phyloP scores from a whole-genome alignment of 306 rosid genomes.

The Myrica gale region DNA sequence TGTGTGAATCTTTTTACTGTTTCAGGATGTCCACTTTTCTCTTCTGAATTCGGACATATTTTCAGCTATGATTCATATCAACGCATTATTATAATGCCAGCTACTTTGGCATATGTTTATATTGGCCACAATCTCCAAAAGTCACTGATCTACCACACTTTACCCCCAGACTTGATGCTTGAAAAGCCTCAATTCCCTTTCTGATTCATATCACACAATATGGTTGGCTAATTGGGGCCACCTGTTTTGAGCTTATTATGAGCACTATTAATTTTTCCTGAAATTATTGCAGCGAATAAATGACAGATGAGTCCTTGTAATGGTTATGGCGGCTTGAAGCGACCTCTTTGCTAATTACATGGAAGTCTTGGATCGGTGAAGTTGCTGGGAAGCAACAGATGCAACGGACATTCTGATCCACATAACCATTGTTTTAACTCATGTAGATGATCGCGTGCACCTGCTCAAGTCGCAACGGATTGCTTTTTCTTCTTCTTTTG shows the following conservation, averaged over 20 bases:
- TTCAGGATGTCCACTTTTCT: background rate
- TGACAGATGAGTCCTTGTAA: conserved; percentile 23
- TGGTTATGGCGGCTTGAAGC: conserved; percentile 32
- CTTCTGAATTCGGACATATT: background rate
- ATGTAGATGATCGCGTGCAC: background rate
- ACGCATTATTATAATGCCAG: background rate
- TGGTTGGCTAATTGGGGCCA: too few relatives aligned
- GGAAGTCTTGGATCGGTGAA: conserved; percentile 43
- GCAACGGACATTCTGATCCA: conserved; percentile 22
- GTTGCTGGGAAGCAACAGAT: conserved; percentile 22
- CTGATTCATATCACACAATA: too few relatives aligned
- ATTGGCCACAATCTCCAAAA: background rate
- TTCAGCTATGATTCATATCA: background rate
- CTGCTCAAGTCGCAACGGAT: background rate
- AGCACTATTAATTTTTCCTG: background rate
- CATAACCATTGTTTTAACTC: background rate
- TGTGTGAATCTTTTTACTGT: background rate
- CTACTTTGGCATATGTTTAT: background rate
- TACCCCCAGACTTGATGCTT: background rate
- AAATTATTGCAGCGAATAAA: conserved; percentile 18
- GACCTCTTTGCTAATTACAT: conserved; percentile 50
- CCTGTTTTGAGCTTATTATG: background rate
- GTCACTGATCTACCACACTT: background rate
- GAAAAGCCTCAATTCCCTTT: background rate
- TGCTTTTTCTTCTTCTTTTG: background rate